Base-by-base conservation (phyloP, 2,329 filamentous ascomycete species). In the Raffaelea ambrosiae region DNA sequence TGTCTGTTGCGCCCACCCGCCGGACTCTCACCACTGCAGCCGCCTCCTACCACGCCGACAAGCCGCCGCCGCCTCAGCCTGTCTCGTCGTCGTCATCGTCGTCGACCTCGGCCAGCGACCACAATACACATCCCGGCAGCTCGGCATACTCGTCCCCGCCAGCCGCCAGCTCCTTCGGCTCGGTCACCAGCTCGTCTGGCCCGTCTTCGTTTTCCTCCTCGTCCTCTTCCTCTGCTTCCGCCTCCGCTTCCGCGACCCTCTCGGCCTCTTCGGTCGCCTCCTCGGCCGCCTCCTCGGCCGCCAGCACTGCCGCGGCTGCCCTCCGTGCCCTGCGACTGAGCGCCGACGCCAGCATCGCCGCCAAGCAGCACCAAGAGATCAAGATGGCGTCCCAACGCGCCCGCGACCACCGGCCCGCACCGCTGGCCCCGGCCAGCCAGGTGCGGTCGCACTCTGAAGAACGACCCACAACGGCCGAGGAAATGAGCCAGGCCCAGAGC, bases 1-100 rank as follows among this genome's bases (percentile, higher is more conserved):
- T 54, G 44, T 52, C 53, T 44, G 53, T 56, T 40, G 52, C 51
- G 48, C 52, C 54, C n/a, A 46, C 51, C 23, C 47, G 54, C 52
- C 53, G 53, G 39, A 50, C 47, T 18, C 42, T 56, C 42, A 48
- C 53, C 36, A 52, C 53, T 20, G 52, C 50, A 20, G 52, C 51
- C 43, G 38, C 52, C 5, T 46, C 51, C 3, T 53, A 46, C 40
- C 20, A 38, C 42, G 42, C 46, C 35, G 48, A 50, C 38, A 50
- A 52, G 35, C 18, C 52, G 8, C 48, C 47, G 13, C 46, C 46
- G 16, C 36, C 49, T n/a, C n/a, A n/a, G n/a, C n/a, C n/a, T n/a
- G n/a, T n/a, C n/a, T n/a, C n/a, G n/a, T n/a, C n/a, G n/a, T n/a
- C n/a, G n/a, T n/a, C n/a, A n/a, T n/a, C n/a, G n/a, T n/a, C 26